These are phyloP conservation scores for Emericellopsis atlantica DNA, from an alignment of 2,329 filamentous ascomycete species.

Conservation along the genomic window DNA sequence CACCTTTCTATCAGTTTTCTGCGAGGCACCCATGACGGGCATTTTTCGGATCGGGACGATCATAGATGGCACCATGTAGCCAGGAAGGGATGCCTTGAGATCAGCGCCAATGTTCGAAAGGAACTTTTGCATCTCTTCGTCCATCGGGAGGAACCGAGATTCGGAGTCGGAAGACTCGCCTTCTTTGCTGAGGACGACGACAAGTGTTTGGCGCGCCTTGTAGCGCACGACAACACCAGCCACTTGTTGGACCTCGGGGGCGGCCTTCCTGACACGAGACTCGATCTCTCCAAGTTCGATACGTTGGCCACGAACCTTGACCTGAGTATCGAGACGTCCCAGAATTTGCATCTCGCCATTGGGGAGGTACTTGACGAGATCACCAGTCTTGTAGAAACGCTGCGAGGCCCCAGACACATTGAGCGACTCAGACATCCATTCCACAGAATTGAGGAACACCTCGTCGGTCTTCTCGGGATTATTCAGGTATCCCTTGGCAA, in stretches of 20 bases:
- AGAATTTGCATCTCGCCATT: not conserved
- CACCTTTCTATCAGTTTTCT: slow-evolving; percentile 6
- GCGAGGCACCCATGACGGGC: slow-evolving; percentile 7
- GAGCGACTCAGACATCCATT: not conserved
- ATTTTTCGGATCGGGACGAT: slow-evolving; percentile 8
- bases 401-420: not conserved
- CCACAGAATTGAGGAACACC: not conserved
- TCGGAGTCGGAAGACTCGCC: not conserved
- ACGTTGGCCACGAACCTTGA: not conserved
- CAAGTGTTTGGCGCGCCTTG: not conserved
- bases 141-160: slow-evolving; percentile 4
- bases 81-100: slow-evolving; percentile 5
- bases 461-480: slow-evolving; percentile 12
- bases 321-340: not conserved
- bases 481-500: slow-evolving; percentile 36
- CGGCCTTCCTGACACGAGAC: not conserved
- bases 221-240: not conserved
- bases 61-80: slow-evolving; percentile 9
- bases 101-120: slow-evolving; percentile 5
- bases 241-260: not conserved
- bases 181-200: slow-evolving; percentile 1
- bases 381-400: not conserved
- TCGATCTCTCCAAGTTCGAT: not conserved
- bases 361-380: not conserved
- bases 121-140: slow-evolving; percentile 4